Conservation (phyloP, 2,329 filamentous ascomycete species). For the Colletotrichum abscissum region DNA sequence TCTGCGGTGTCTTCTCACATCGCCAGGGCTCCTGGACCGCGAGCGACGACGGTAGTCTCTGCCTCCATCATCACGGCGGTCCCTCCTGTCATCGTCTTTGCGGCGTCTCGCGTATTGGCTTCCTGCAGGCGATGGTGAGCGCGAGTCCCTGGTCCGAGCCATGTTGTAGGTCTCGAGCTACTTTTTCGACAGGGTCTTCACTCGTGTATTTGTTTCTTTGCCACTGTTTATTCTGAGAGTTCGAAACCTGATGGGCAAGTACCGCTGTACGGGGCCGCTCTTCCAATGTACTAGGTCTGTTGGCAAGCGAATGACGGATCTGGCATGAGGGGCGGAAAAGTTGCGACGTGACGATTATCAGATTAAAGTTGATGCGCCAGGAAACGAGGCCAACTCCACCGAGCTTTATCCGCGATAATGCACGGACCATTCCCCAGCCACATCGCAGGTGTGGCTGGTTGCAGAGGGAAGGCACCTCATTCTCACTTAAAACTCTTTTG, state of each 20-base stretch:
- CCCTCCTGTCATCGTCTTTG: constrained; percentile 70
- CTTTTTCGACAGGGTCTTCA: constrained; percentile 34
- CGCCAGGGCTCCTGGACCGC: constrained; percentile 70
- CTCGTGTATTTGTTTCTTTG: constrained; percentile 15
- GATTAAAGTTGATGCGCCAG: constrained; percentile 20
- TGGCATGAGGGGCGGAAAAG: constrained; percentile 29
- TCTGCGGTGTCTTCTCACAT: constrained; percentile 60
- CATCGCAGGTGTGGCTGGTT: neutral
- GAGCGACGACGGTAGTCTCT: constrained; percentile 66
- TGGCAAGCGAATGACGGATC: constrained; percentile 10
- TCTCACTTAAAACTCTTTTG: too few species aligned
- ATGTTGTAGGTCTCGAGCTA: constrained; percentile 55
- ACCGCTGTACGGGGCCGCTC: neutral
- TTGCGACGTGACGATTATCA: constrained; percentile 24
- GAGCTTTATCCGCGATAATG: neutral
- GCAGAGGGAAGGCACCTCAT: too few species aligned
- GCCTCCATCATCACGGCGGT: constrained; percentile 60
- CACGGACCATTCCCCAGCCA: neutral
- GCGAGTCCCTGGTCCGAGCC: constrained; percentile 75
- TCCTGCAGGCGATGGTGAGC: constrained; percentile 96
- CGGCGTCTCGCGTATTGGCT: constrained; percentile 80
- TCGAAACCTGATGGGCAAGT: neutral
- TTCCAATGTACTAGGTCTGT: neutral
- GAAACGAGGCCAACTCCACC: constrained; percentile 19
- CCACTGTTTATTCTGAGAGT: constrained; percentile 11